Percentiles rank a stretch among this genome's conserved stretches.
Evolutionary conservation across 75 land plant species (phyloP).

Genomic region (Chamaecyparis obtusa): DNA sequence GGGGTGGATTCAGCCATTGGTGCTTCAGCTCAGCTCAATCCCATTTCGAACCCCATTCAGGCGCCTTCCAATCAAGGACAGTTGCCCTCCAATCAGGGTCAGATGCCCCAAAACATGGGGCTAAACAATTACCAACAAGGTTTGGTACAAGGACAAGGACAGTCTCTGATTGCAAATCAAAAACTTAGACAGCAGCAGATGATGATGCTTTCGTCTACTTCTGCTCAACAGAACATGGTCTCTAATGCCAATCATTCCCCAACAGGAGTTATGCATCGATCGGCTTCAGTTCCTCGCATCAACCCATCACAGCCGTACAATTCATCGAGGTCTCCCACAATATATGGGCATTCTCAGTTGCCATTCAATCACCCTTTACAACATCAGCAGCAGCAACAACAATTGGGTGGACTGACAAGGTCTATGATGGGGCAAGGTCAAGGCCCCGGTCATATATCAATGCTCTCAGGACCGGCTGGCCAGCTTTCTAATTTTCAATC

Average conservation of each 20-base stretch:
- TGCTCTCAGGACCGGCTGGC: neutral
- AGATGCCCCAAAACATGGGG: neutral
- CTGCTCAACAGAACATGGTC: slow-evolving; percentile 1
- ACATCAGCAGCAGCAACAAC: neutral
- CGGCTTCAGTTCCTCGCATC: neutral
- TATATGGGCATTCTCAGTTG: slow-evolving; percentile 1
- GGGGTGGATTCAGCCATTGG: neutral
- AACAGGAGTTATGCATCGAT: slow-evolving; percentile 1
- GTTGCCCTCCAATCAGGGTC: neutral
- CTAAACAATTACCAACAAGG: neutral
- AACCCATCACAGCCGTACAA: neutral
- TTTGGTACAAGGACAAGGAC: neutral
- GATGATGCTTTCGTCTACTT: slow-evolving; percentile 5
- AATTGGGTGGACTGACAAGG: neutral
- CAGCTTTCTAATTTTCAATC: neutral
- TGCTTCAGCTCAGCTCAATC: neutral
- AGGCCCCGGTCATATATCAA: neutral
- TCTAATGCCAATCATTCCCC: slow-evolving; percentile 8
- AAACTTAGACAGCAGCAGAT: neutral
- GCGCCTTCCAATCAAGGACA: slow-evolving; percentile 2
- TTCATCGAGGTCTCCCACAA: slow-evolving; percentile 7
- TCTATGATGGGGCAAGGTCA: slow-evolving; percentile 9
- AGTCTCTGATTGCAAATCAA: neutral
- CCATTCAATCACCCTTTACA: slow-evolving; percentile 4
- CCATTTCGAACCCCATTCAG: neutral